Percentiles rank a stretch among this genome's conserved stretches.
Evolutionary conservation across 108 stramenopile genomes (phyloP).

Genomic region (Cyclotella atomus): DNA sequence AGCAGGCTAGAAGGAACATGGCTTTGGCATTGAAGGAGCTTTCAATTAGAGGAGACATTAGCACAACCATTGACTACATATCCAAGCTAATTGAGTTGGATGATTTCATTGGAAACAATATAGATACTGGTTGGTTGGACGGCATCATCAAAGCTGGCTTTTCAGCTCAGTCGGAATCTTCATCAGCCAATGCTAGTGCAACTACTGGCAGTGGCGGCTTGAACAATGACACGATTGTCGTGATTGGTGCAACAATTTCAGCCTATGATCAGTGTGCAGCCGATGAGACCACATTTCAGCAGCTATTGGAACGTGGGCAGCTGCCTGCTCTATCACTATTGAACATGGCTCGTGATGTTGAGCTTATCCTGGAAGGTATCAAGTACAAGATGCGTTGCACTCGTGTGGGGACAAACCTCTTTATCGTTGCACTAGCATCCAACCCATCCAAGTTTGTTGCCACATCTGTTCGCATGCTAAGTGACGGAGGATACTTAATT

Average conservation of each 20-base stretch:
- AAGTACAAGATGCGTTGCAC: constrained; percentile 90
- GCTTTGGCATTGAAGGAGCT: constrained; percentile 97
- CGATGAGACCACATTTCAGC: constrained; percentile 76
- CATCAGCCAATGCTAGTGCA: background rate
- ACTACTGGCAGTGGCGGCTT: constrained; percentile 10
- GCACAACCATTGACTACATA: constrained; percentile 98
- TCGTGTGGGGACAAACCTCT: constrained; percentile 72
- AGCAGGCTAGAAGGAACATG: constrained; percentile 96
- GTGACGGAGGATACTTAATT: constrained; percentile 97
- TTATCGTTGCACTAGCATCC: constrained; percentile 60
- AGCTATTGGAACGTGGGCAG: constrained; percentile 87
- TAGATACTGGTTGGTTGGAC: constrained; percentile 99
- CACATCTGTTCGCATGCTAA: constrained; percentile 87
- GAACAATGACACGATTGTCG: constrained; percentile 68
- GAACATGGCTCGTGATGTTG: constrained; percentile 76
- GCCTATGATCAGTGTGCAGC: constrained; percentile 68
- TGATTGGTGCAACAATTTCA: constrained; percentile 79
- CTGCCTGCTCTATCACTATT: constrained; percentile 85
- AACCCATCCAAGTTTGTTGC: constrained; percentile 54
- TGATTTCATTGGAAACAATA: constrained; percentile 94
- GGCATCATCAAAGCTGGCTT: constrained; percentile 83
- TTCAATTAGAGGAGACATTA: constrained; percentile 98
- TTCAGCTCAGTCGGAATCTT: constrained; percentile 10
- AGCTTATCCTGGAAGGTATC: constrained; percentile 92
- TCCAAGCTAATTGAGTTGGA: constrained; percentile 93